Evolutionary conservation across 331 rosid genomes (phyloP).

Genomic region (Dryas integrifolia): DNA sequence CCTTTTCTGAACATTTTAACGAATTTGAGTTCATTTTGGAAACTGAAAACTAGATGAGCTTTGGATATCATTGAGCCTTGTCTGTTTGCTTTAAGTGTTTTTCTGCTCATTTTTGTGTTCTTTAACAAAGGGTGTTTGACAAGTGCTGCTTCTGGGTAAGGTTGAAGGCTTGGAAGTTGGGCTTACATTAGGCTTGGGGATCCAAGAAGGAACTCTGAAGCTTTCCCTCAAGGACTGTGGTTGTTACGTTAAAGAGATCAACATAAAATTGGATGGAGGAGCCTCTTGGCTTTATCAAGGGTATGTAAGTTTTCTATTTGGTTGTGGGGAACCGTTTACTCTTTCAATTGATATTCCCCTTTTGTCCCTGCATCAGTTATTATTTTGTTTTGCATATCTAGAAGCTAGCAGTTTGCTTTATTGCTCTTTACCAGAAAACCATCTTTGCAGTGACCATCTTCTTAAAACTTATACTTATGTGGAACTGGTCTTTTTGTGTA

Average conservation of each 20-base stretch:
- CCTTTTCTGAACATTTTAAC: neutral
- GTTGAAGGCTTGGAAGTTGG: slow-evolving; percentile 82
- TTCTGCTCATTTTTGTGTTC: slow-evolving; percentile 17
- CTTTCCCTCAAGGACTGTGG: slow-evolving; percentile 58
- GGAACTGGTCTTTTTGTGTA: neutral
- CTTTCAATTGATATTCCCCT: neutral
- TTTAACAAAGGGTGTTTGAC: slow-evolving; percentile 35
- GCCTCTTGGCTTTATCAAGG: slow-evolving; percentile 99
- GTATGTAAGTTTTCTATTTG: slow-evolving; percentile 35
- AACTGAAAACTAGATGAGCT: neutral
- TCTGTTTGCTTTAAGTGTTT: neutral
- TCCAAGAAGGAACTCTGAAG: slow-evolving; percentile 66
- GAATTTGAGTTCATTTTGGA: neutral
- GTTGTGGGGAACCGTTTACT: neutral
- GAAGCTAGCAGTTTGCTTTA: neutral
- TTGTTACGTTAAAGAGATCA: slow-evolving; percentile 63
- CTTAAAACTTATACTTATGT: neutral
- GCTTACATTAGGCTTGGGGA: slow-evolving; percentile 69
- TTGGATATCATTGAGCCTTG: neutral
- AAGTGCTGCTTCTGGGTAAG: slow-evolving; percentile 45
- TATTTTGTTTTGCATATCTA: neutral
- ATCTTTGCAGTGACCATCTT: neutral
- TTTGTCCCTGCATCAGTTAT: neutral
- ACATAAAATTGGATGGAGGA: slow-evolving; percentile 85
- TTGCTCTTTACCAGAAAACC: too few species aligned